phyloP scores from a whole-genome alignment of 306 rosid genomes.

The Vigna unguiculata region DNA sequence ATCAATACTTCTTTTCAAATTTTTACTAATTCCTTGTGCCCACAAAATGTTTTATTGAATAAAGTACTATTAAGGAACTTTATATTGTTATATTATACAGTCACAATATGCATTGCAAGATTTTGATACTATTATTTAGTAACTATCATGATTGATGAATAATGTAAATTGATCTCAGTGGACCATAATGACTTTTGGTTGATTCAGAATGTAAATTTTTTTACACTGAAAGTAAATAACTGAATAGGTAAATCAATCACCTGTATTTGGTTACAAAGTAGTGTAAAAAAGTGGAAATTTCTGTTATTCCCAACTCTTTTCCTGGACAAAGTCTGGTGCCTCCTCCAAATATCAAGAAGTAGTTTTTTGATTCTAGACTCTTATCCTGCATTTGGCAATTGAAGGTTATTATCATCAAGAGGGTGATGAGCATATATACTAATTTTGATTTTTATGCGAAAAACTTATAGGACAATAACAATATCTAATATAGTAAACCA shows the following conservation, averaged over 20 bases:
- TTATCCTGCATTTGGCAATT: constrained; percentile 65
- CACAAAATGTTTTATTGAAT: neutral
- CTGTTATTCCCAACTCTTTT: constrained; percentile 89
- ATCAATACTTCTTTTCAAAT: neutral
- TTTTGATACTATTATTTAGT: too few relatives aligned
- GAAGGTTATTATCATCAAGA: constrained; percentile 22
- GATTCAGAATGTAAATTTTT: neutral
- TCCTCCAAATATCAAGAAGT: constrained; percentile 86
- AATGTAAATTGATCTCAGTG: too few relatives aligned
- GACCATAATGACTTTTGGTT: neutral
- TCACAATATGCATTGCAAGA: neutral
- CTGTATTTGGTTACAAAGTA: constrained; percentile 94
- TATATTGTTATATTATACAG: neutral
- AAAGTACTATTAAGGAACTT: neutral
- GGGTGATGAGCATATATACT: neutral
- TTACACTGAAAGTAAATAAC: too few relatives aligned
- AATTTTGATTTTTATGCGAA: too few relatives aligned
- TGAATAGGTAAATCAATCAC: constrained; percentile 47
- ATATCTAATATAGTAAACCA: too few relatives aligned
- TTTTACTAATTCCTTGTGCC: neutral
- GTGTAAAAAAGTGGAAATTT: constrained; percentile 89
- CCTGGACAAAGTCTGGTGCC: constrained; percentile 95
- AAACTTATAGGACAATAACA: too few relatives aligned
- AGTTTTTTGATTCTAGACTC: constrained; percentile 62
- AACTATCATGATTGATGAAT: too few relatives aligned